Conservation (phyloP, 441 rosid genomes). For the Pelargonium citronellum region DNA sequence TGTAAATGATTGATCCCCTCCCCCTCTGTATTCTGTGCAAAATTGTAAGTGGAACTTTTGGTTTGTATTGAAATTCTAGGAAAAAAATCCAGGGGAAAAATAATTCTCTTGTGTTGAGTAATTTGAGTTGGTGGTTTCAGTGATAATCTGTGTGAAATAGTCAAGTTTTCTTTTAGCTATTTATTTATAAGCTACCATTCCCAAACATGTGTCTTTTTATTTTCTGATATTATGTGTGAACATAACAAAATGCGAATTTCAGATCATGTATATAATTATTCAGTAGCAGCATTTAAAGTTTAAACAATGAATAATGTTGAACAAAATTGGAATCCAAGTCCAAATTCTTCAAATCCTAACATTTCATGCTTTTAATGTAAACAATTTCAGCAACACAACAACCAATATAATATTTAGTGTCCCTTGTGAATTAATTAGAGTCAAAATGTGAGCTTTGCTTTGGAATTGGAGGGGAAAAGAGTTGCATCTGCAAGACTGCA, state of each 20-base stretch:
- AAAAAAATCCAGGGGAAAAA: constrained; percentile 20
- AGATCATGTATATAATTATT: too few species aligned
- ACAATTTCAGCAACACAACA: too few species aligned
- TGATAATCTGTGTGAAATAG: constrained; percentile 27
- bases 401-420: too few species aligned
- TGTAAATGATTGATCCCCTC: constrained; percentile 48
- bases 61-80: constrained; percentile 33
- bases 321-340: not conserved
- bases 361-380: not conserved
- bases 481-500: too few species aligned
- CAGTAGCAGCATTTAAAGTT: too few species aligned
- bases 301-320: too few species aligned
- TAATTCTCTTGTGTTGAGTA: constrained; percentile 6
- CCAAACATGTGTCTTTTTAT: not conserved
- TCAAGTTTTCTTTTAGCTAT: not conserved
- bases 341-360: not conserved
- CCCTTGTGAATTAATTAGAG: too few species aligned
- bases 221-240: not conserved
- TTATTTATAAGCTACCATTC: not conserved
- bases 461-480: too few species aligned
- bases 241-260: too few species aligned
- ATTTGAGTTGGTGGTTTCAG: not conserved
- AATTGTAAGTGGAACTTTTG: constrained; percentile 29
- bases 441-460: too few species aligned
- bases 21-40: constrained; percentile 22